These are phyloP conservation scores for Theobroma grandiflorum DNA, from an alignment of 441 rosid genomes.

Conservation along the genomic window DNA sequence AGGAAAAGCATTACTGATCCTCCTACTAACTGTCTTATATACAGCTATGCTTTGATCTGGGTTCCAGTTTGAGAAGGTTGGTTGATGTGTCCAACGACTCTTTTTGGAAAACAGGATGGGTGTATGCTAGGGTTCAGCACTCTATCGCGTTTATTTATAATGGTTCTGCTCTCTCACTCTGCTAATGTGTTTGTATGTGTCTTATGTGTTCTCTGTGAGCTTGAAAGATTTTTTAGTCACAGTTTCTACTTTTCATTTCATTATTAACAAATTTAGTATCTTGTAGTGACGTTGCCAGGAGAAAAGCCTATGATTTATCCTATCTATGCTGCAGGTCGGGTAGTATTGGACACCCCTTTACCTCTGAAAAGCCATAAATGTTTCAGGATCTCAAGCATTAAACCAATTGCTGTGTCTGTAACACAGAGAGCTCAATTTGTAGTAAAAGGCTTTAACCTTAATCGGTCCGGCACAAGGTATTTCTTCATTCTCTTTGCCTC, in stretches of 20 bases:
- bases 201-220: not conserved
- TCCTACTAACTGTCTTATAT: conserved; percentile 16
- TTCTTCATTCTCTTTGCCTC: conserved; percentile 11
- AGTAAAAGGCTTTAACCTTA: conserved; percentile 27
- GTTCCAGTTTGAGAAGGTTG: conserved; percentile 47
- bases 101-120: conserved; percentile 57
- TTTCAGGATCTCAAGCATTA: conserved; percentile 24
- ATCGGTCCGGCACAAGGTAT: conserved; percentile 10
- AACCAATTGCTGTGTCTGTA: conserved; percentile 20
- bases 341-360: conserved; percentile 21
- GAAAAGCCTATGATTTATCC: conserved; percentile 10
- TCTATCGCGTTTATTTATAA: conserved; percentile 47
- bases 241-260: conserved; percentile 15
- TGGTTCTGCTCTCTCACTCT: conserved; percentile 35
- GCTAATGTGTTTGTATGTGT: not conserved
- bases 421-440: conserved; percentile 22
- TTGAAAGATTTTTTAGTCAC: not conserved
- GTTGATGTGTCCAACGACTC: conserved; percentile 43
- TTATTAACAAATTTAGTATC: conserved; percentile 1
- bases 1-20: conserved; percentile 12
- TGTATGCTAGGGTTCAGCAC: conserved; percentile 47
- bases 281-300: not conserved
- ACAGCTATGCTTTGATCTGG: conserved; percentile 48
- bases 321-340: conserved; percentile 15
- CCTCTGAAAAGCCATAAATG: conserved; percentile 15